Evolutionary conservation across 192 early-diverging fungal genomes (phyloP).

Genomic region (Gigaspora rosea): DNA sequence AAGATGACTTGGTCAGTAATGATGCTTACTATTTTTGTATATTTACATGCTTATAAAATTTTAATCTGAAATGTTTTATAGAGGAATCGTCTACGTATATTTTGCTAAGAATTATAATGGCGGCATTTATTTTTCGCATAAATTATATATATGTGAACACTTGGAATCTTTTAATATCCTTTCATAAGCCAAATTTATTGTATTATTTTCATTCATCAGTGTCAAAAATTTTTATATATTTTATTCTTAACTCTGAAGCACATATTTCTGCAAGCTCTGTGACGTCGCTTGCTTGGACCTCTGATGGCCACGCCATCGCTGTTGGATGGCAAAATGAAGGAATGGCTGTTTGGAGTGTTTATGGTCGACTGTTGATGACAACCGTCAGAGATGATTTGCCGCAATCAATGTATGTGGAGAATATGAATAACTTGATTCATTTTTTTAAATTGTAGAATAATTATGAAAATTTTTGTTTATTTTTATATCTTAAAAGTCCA

Average conservation of each 20-base stretch:
- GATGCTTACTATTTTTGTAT: too few species aligned
- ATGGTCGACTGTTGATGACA: constrained; percentile 62
- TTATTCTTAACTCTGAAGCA: constrained; percentile 14
- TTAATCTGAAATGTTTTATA: constrained; percentile 24
- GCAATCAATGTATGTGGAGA: constrained; percentile 36
- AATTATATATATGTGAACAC: constrained; percentile 32
- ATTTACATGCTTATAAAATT: too few species aligned
- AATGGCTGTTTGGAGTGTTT: constrained; percentile 78
- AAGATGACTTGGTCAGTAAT: too few species aligned
- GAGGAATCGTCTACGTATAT: constrained; percentile 57
- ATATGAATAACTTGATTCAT: neutral
- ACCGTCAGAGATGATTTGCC: constrained; percentile 55
- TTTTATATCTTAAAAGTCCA: constrained; percentile 5
- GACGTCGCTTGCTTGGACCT: constrained; percentile 65
- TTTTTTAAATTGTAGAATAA: neutral
- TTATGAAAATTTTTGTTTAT: neutral
- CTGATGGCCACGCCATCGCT: constrained; percentile 72
- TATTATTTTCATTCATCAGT: too few species aligned
- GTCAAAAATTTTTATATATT: too few species aligned
- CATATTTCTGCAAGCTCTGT: constrained; percentile 42
- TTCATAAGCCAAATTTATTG: constrained; percentile 1
- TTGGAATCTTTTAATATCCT: constrained; percentile 33
- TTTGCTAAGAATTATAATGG: constrained; percentile 49
- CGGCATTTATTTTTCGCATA: constrained; percentile 54
- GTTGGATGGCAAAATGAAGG: constrained; percentile 67